Evolutionary conservation across 1,284 basidiomycete genomes (phyloP), one percentile per base, ranked within the genome.

Genomic region (Puccinia polysora): DNA sequence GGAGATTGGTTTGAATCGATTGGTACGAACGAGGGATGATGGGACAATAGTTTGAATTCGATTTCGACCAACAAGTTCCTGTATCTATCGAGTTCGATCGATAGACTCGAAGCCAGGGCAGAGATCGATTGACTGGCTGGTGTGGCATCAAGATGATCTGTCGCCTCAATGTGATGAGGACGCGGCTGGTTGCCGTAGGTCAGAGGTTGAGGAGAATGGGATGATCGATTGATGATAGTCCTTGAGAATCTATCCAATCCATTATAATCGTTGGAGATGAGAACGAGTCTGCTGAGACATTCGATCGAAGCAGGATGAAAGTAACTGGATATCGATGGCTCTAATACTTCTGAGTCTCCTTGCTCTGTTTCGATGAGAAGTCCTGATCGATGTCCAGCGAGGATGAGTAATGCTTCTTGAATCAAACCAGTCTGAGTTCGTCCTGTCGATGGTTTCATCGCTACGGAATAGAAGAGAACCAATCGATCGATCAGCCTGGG

Each of bases 11-110:
- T n/a, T 2, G 18, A 36, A 34, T 62, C 25, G 47, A n/a, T 30
- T 18, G 68, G 45, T 5, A 59, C 43, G 23, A 62, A 28, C 23
- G 43, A 32, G 4, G 67, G 56, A 53, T 70, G 67, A 45, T 70
- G 45, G 8, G 56, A 23, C n/a, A 70, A 38, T 36, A 70, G 38
- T 36, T 40, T 50, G 10, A 25, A 28, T 40, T 70, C 67, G 18
- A 70, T 25, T 10, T 60, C 8, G 28, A 58, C 23, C 7, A 70
- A n/a, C 20, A 34, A 12, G 4, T 45, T 8, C 20, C 60, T 28
- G 32, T 70, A 70, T 6, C 12, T 0, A 7, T 7, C 15, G 0
- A 70, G 56, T 40, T 50, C 45, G 28, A 4, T 32, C 5, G 36
- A 43, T 25, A 38, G n/a, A 23, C 45, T 47, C 15, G 63, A 52